These are phyloP conservation scores for Sclerospora graminicola DNA, from an alignment of 352 stramenopile species.

Conservation along the genomic window DNA sequence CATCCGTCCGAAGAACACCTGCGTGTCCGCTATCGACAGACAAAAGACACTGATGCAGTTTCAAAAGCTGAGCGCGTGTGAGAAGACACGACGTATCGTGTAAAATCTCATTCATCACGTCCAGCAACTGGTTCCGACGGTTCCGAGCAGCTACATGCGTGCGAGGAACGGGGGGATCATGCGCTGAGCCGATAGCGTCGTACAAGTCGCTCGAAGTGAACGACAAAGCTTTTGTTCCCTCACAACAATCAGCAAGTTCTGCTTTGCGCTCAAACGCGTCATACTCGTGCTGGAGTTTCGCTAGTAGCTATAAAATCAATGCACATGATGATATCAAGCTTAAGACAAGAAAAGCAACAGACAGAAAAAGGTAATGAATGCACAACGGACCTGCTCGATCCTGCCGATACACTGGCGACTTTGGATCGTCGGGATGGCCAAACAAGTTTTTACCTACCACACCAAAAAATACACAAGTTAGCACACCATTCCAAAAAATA, in stretches of 20 bases:
- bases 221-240: conserved; percentile 19
- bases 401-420: conserved; percentile 50
- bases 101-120: conserved; percentile 59
- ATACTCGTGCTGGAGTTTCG: conserved; percentile 41
- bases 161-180: conserved; percentile 22
- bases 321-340: background rate
- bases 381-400: conserved; percentile 34
- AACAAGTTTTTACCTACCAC: conserved; percentile 35
- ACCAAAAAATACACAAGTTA: background rate
- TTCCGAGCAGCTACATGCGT: conserved; percentile 8
- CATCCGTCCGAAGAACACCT: conserved; percentile 40
- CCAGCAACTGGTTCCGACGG: conserved; percentile 31
- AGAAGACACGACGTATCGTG: conserved; percentile 42
- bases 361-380: background rate
- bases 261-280: conserved; percentile 38
- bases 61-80: conserved; percentile 45
- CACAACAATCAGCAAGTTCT: conserved; percentile 29
- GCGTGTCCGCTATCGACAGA: conserved; percentile 27
- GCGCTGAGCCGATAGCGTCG: conserved; percentile 51
- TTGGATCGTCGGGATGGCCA: conserved; percentile 31
- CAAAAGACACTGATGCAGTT: conserved; percentile 47
- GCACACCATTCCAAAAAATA: background rate
- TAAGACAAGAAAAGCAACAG: background rate
- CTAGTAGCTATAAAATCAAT: conserved; percentile 27
- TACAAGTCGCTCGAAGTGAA: conserved; percentile 70